A percentile compares a stretch with the other conserved stretches of the same genome.
Evolutionary conservation across 75 land plant genomes (phyloP).

Genomic region (Ceratopteris richardii): DNA sequence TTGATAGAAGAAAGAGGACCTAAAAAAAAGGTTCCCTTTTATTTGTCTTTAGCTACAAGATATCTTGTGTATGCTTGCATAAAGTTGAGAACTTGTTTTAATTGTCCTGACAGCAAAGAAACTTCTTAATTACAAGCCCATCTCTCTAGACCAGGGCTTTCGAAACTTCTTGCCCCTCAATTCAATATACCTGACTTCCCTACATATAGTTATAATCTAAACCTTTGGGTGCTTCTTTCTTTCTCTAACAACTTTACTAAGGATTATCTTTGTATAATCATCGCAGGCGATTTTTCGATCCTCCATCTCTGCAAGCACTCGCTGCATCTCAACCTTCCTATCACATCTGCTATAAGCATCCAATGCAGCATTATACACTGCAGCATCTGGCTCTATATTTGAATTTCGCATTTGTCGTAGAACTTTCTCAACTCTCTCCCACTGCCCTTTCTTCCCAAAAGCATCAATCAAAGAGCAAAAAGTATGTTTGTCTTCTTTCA

Average conservation of each 20-base stretch:
- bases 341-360: constrained; percentile 70
- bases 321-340: constrained; percentile 49
- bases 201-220: too few relatives aligned
- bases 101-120: too few relatives aligned
- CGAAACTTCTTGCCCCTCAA: too few relatives aligned
- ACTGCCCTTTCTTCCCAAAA: constrained; percentile 46
- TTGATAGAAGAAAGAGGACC: too few relatives aligned
- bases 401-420: constrained; percentile 54
- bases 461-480: constrained; percentile 66
- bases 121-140: too few relatives aligned
- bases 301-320: constrained; percentile 60
- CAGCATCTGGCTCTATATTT: constrained; percentile 54
- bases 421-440: constrained; percentile 44
- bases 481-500: constrained; percentile 70
- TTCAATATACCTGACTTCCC: too few relatives aligned
- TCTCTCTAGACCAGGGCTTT: too few relatives aligned
- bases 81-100: too few relatives aligned
- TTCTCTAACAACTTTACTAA: constrained; percentile 58
- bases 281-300: constrained; percentile 52
- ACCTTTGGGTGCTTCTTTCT: too few relatives aligned
- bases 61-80: too few relatives aligned
- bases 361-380: constrained; percentile 67
- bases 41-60: too few relatives aligned
- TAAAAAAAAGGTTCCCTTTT: too few relatives aligned
- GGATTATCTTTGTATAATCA: constrained; percentile 47